phyloP scores from a whole-genome alignment of 768 basidiomycete species.

The Cyclocybe aegerita region DNA sequence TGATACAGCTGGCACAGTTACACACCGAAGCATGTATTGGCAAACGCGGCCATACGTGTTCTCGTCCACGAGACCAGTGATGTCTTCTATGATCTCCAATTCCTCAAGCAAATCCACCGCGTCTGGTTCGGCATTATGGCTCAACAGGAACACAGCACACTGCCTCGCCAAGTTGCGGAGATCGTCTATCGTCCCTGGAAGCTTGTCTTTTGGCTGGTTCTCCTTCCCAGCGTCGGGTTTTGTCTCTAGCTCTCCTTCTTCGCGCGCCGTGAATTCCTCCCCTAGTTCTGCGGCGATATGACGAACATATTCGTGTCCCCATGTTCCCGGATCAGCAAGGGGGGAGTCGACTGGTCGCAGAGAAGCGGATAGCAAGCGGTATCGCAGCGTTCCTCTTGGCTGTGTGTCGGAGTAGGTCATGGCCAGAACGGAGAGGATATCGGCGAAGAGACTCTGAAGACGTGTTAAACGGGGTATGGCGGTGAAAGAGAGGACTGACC shows the following conservation, averaged over 20 bases:
- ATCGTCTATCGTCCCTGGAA: slow-evolving; percentile 68
- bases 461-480: neutral
- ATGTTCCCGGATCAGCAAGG: slow-evolving; percentile 87
- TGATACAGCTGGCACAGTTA: neutral
- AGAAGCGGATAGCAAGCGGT: slow-evolving; percentile 81
- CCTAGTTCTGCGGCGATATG: slow-evolving; percentile 96
- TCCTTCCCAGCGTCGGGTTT: slow-evolving; percentile 26
- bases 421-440: slow-evolving; percentile 95
- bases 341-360: slow-evolving; percentile 63
- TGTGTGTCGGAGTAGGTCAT: slow-evolving; percentile 99
- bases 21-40: slow-evolving; percentile 92
- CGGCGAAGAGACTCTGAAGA: slow-evolving; percentile 85
- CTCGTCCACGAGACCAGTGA: slow-evolving; percentile 77
- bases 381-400: slow-evolving; percentile 92
- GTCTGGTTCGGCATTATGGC: slow-evolving; percentile 97
- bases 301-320: slow-evolving; percentile 99
- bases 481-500: slow-evolving; percentile 34
- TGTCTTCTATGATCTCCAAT: slow-evolving; percentile 82
- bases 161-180: slow-evolving; percentile 75
- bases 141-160: slow-evolving; percentile 86
- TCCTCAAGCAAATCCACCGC: slow-evolving; percentile 96
- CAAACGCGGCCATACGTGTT: slow-evolving; percentile 90
- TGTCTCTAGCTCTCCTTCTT: slow-evolving; percentile 39
- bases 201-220: slow-evolving; percentile 28
- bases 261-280: slow-evolving; percentile 82